These are phyloP conservation scores for Lolium multiflorum DNA, from an alignment of 176 grass and related monocot genomes.

Conservation along the genomic window DNA sequence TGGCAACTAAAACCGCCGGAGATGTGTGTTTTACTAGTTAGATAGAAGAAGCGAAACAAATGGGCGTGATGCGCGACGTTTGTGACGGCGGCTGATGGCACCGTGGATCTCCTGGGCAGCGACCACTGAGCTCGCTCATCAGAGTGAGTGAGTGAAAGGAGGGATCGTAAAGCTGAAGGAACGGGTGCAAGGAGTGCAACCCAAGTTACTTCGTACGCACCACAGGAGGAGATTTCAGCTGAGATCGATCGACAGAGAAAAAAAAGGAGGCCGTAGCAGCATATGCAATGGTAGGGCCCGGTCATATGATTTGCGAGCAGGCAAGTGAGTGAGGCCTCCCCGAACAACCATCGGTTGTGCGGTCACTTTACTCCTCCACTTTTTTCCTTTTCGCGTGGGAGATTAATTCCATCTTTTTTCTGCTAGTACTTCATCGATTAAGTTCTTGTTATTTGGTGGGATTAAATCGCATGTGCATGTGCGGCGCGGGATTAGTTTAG, in stretches of 20 bases:
- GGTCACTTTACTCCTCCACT: slow-evolving; percentile 56
- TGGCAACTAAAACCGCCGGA: not conserved
- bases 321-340: slow-evolving; percentile 21
- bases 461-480: slow-evolving; percentile 38
- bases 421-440: not conserved
- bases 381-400: not conserved
- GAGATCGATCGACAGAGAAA: not conserved
- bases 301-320: slow-evolving; percentile 44
- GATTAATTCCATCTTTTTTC: not conserved
- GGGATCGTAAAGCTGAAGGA: slow-evolving; percentile 51
- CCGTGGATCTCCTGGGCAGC: not conserved
- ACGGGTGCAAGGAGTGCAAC: slow-evolving; percentile 58
- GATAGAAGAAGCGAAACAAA: not conserved
- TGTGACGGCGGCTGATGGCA: not conserved
- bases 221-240: too few species aligned
- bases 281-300: not conserved
- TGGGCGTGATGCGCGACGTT: not conserved
- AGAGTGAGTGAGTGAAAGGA: not conserved
- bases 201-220: slow-evolving; percentile 46
- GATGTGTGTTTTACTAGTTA: too few species aligned
- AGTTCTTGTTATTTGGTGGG: not conserved
- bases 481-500: not conserved
- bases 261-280: not conserved
- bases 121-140: not conserved
- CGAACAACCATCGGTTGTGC: slow-evolving; percentile 70